phyloP scores from a whole-genome alignment of 257 asterid species.

The Eucommia ulmoides region DNA sequence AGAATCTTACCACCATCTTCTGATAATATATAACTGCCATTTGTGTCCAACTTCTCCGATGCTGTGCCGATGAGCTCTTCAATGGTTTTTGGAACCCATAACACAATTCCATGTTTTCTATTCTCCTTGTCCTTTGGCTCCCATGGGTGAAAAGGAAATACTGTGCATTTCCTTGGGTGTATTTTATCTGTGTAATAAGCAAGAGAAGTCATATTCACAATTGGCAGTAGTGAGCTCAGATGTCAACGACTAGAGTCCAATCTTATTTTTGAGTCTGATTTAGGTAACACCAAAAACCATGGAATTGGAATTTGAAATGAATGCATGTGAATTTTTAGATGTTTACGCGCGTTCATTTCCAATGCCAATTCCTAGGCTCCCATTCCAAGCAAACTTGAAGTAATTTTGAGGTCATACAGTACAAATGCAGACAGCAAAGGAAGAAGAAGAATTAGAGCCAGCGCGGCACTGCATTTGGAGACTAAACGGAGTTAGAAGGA shows the following conservation, averaged over 20 bases:
- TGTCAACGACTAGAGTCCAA: background rate
- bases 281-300: too few species aligned
- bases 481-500: too few species aligned
- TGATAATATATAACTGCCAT: constrained; percentile 37
- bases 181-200: constrained; percentile 28
- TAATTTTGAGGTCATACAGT: too few species aligned
- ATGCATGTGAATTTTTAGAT: background rate
- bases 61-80: constrained; percentile 56
- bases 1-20: constrained; percentile 82
- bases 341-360: too few species aligned
- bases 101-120: constrained; percentile 47
- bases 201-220: background rate
- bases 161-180: constrained; percentile 56
- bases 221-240: background rate
- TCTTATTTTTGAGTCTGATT: too few species aligned
- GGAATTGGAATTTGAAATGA: background rate
- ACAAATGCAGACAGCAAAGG: too few species aligned
- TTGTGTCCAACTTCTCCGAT: constrained; percentile 27
- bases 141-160: constrained; percentile 75
- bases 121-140: constrained; percentile 37
- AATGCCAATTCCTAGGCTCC: too few species aligned
- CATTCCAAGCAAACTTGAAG: too few species aligned
- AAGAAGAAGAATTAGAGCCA: too few species aligned
- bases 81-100: constrained; percentile 63
- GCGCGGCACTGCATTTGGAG: too few species aligned